Evolutionary conservation across 176 grass and related monocot species (phyloP), one percentile per base, ranked within the genome.

Genomic region (Ensete ventricosum): DNA sequence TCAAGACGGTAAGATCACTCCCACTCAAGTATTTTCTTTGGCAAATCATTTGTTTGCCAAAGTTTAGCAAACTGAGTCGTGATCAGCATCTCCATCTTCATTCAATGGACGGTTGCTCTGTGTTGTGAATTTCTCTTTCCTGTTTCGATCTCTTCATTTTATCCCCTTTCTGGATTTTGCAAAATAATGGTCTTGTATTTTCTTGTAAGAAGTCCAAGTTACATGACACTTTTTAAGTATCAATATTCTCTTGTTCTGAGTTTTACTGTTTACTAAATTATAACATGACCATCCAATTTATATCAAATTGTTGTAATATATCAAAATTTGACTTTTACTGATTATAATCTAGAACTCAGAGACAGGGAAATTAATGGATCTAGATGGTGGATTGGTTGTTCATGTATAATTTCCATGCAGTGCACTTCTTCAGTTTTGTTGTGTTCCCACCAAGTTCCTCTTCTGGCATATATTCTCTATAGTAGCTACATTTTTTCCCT

Each of bases 1-100:
- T 99, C 82, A 99, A 89, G 71, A 99, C 86, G 82, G 95, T 99
- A 73, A 84, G 82, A 3, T n/a, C 0, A 1, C 29, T 34, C 7
- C 1, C 8, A 1, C 4, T 52, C 13, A 14, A 27, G 29, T 34
- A 23, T 25, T 54, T 16, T 62, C n/a, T 82, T 68, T 65, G 2
- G 14, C 9, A 20, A 57, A 69, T 12, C 16, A 72, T 23, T 76
- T 53, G 16, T 73, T 79, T 51, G 34, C 67, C 34, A 70, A 70
- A 50, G 0, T 55, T 73, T 70, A 70, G 67, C 67, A 70, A 14
- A 27, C 1, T 20, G 50, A 26, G 22, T 51, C 52, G 69, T 27
- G 22, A 27, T 67, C 3, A 14, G 11, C 14, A 17, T 34, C 25
- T 66, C 14, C 22, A 26, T 27, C 22, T 66, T 66, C 64, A 27